Conservation (phyloP, 352 stramenopile genomes). For the Pilasporangium apinafurcum region DNA sequence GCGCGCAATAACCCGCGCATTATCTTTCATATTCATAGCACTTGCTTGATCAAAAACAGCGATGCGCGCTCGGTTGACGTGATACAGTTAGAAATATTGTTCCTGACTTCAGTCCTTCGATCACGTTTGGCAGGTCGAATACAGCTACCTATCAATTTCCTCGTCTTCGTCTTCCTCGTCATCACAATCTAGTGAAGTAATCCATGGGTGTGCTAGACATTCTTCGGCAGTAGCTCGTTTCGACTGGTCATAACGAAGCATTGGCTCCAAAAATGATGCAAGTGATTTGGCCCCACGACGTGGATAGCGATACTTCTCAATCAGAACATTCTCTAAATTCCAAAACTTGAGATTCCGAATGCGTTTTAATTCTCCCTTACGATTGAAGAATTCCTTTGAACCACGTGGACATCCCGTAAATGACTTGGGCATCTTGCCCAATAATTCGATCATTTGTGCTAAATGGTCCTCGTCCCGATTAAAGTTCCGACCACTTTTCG, state of each 20-base stretch:
- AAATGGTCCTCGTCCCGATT: conserved; percentile 95
- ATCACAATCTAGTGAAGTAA: conserved; percentile 22
- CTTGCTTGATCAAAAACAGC: no score
- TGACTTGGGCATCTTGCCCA: conserved; percentile 95
- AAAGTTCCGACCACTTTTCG: conserved; percentile 85
- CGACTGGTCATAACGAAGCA: conserved; percentile 85
- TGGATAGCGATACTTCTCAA: conserved; percentile 95
- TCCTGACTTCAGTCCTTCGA: no score
- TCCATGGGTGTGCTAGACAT: conserved; percentile 93
- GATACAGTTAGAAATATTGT: no score
- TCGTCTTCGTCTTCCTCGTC: conserved; percentile 9
- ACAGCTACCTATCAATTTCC: conserved; percentile 1
- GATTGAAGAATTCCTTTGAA: conserved; percentile 96
- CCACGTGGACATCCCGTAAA: conserved; percentile 69
- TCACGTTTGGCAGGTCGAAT: background rate
- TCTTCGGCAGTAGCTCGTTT: conserved; percentile 92
- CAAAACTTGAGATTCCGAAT: conserved; percentile 98
- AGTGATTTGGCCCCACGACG: conserved; percentile 83
- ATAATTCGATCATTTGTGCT: conserved; percentile 98
- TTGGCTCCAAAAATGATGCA: conserved; percentile 92
- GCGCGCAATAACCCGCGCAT: no score
- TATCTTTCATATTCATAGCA: no score
- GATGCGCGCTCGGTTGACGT: no score
- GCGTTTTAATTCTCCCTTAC: conserved; percentile 95
- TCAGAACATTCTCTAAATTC: conserved; percentile 94